Evolutionary conservation across 345 rosid species (phyloP).

Genomic region (Ceriops decandra): DNA sequence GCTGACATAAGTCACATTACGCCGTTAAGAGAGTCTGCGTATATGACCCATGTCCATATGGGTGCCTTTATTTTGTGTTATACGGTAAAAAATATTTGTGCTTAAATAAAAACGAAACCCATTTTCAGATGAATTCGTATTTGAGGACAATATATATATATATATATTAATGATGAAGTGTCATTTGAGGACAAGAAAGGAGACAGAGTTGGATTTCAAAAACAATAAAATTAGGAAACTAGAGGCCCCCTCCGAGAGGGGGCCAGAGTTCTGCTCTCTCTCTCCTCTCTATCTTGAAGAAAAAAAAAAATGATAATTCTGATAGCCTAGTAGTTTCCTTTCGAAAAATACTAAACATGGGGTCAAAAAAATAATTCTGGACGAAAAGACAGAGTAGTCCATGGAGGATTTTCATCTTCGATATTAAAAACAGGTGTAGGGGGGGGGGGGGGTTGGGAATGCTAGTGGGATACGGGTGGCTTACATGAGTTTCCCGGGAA

Average conservation of each 20-base stretch:
- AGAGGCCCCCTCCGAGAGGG: not conserved
- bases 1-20: not conserved
- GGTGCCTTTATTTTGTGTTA: too few relatives aligned
- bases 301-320: too few relatives aligned
- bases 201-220: not conserved
- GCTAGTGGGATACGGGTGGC: constrained; percentile 12
- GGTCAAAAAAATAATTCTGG: not conserved
- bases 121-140: too few relatives aligned
- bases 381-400: constrained; percentile 19
- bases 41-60: too few relatives aligned
- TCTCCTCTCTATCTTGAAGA: too few relatives aligned
- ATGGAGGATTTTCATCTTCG: constrained; percentile 14
- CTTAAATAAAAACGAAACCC: too few relatives aligned
- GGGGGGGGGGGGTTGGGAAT: constrained; percentile 9
- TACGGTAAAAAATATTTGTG: too few relatives aligned
- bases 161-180: not conserved
- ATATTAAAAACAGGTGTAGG: constrained; percentile 12
- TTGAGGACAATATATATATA: too few relatives aligned
- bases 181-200: constrained; percentile 13
- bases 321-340: not conserved
- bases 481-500: constrained; percentile 12
- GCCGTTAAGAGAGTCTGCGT: too few relatives aligned
- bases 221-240: not conserved
- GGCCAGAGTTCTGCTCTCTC: too few relatives aligned
- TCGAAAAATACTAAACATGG: not conserved